phyloP scores from a whole-genome alignment of 257 asterid species.

The Forsythia viridissima region DNA sequence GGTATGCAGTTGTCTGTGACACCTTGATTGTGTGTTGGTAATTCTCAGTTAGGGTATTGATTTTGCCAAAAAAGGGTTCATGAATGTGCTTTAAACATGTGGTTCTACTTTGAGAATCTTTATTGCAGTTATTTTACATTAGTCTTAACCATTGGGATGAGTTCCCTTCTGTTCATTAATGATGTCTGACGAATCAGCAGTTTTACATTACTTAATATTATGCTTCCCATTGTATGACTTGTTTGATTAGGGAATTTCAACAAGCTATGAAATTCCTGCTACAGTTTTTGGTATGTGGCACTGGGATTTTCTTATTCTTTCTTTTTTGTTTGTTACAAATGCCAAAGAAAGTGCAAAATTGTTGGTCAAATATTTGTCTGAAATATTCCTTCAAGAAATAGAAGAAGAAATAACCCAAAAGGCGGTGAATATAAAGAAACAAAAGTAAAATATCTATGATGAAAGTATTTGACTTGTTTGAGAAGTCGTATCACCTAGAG shows the following conservation, averaged over 20 bases:
- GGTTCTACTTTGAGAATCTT: neutral
- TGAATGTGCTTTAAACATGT: neutral
- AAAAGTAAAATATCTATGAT: neutral
- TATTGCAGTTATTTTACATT: neutral
- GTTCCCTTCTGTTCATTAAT: neutral
- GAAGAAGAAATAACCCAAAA: neutral
- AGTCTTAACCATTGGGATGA: neutral
- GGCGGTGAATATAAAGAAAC: neutral
- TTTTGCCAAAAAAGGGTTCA: neutral
- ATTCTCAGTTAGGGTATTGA: neutral
- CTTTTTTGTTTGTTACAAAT: neutral
- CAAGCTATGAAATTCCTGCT: neutral
- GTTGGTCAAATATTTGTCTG: neutral
- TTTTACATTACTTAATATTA: neutral
- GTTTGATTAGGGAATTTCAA: neutral
- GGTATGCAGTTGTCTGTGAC: conserved; percentile 46
- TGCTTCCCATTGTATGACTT: neutral
- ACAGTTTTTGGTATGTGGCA: neutral
- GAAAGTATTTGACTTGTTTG: neutral
- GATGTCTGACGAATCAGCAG: neutral
- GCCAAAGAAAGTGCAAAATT: neutral
- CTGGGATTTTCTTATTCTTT: neutral
- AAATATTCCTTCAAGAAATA: neutral
- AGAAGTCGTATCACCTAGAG: neutral
- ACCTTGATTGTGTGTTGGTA: conserved; percentile 4